A percentile compares a stretch with the other conserved stretches of the same genome.
These are phyloP conservation scores for Rosellinia necatrix DNA, from an alignment of 2,329 filamentous ascomycete genomes.

Conservation along the genomic window DNA sequence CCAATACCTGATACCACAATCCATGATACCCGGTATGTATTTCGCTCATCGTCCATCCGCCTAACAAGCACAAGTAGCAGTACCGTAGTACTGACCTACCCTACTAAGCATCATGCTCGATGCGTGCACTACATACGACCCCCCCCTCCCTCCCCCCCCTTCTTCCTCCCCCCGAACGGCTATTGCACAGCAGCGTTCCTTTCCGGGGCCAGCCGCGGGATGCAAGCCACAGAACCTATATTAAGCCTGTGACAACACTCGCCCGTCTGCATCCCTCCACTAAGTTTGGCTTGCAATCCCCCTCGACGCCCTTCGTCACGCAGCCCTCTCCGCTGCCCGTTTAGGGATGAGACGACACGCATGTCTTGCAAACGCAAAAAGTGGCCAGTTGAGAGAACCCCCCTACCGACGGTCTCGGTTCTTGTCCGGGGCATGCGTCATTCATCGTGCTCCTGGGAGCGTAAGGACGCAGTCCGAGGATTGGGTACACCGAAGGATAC, in stretches of 20 bases:
- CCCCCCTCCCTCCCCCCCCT: too few relatives aligned
- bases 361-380: slow-evolving; percentile 5
- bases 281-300: slow-evolving; percentile 10
- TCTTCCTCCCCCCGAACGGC: slow-evolving; percentile 25
- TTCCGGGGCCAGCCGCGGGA: slow-evolving; percentile 22
- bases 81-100: too few relatives aligned
- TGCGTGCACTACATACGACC: slow-evolving; percentile 12
- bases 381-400: neutral
- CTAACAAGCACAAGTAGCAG: too few relatives aligned
- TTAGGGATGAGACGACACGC: slow-evolving; percentile 14
- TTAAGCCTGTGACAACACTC: slow-evolving; percentile 23
- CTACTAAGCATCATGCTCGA: slow-evolving; percentile 7
- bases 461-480: slow-evolving; percentile 1
- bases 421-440: too few relatives aligned
- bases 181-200: slow-evolving; percentile 22
- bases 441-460: too few relatives aligned
- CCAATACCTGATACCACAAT: too few relatives aligned
- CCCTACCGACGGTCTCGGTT: neutral
- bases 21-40: neutral
- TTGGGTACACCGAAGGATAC: slow-evolving; percentile 10
- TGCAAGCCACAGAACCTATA: slow-evolving; percentile 32
- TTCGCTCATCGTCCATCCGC: neutral
- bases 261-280: slow-evolving; percentile 21
- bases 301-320: neutral
- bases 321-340: neutral